phyloP scores from a whole-genome alignment of 2,329 filamentous ascomycete species.

The Diaporthe helianthi region DNA sequence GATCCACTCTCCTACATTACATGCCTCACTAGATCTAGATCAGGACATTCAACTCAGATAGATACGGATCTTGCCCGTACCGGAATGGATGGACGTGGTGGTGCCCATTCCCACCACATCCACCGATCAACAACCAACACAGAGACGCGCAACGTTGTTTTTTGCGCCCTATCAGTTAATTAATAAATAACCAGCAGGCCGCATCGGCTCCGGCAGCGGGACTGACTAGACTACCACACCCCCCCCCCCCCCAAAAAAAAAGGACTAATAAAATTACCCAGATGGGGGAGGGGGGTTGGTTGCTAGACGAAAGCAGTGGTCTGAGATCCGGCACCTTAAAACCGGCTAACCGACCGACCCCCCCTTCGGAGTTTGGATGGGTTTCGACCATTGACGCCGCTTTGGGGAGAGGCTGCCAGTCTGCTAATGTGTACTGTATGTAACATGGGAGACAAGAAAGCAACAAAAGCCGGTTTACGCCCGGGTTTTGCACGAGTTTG shows the following conservation, averaged over 20 bases:
- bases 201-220: slow-evolving; percentile 4
- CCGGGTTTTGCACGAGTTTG: too few relatives aligned
- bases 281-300: too few relatives aligned
- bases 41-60: background rate
- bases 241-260: too few relatives aligned
- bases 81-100: background rate
- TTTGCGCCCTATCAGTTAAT: background rate
- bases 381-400: too few relatives aligned
- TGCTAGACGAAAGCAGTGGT: background rate
- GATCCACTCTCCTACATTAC: too few relatives aligned
- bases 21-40: background rate
- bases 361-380: background rate
- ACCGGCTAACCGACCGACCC: background rate
- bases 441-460: background rate
- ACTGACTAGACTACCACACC: too few relatives aligned
- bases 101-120: background rate
- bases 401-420: too few relatives aligned
- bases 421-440: too few relatives aligned
- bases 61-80: background rate
- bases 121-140: too few relatives aligned
- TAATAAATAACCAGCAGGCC: background rate
- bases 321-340: background rate
- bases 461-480: background rate
- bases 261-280: background rate
- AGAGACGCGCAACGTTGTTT: background rate